phyloP scores from a whole-genome alignment of 2,329 filamentous ascomycete species.

The Ceratocystis eucalypticola region DNA sequence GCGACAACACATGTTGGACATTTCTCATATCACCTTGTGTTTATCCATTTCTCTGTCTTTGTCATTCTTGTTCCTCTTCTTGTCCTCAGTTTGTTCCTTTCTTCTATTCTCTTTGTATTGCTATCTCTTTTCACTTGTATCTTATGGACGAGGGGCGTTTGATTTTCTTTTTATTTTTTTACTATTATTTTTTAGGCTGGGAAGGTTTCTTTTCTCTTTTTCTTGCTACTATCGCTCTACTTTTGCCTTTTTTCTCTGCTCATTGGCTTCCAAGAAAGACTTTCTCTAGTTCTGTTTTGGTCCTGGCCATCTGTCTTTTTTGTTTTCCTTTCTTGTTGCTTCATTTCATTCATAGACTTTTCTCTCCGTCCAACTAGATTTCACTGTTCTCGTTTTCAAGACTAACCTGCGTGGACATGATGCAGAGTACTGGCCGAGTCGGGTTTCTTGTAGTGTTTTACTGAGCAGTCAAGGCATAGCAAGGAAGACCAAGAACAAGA shows the following conservation, averaged over 20 bases:
- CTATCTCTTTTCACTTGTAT: conserved; percentile 6
- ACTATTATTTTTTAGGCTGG: neutral
- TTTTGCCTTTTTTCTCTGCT: neutral
- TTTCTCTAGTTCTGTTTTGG: conserved; percentile 1
- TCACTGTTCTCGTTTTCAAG: conserved; percentile 10
- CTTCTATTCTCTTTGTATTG: conserved; percentile 5
- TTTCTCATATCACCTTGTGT: neutral
- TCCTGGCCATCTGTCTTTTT: neutral
- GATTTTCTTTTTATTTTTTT: neutral
- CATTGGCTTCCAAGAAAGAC: neutral
- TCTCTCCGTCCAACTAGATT: conserved; percentile 4
- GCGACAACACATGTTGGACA: neutral
- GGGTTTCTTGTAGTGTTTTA: conserved; percentile 15
- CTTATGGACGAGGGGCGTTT: neutral
- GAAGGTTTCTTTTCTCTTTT: neutral
- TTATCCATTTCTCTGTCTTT: neutral
- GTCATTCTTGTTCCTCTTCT: neutral
- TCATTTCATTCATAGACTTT: conserved; percentile 1
- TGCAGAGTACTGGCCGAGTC: conserved; percentile 17
- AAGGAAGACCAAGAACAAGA: neutral
- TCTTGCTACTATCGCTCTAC: neutral
- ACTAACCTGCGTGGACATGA: conserved; percentile 9
- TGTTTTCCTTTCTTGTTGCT: too few relatives aligned
- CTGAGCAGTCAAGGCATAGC: too few relatives aligned
- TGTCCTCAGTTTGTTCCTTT: neutral